These are phyloP conservation scores for Scedosporium apiospermum DNA, from an alignment of 2,329 filamentous ascomycete species.

Conservation along the genomic window DNA sequence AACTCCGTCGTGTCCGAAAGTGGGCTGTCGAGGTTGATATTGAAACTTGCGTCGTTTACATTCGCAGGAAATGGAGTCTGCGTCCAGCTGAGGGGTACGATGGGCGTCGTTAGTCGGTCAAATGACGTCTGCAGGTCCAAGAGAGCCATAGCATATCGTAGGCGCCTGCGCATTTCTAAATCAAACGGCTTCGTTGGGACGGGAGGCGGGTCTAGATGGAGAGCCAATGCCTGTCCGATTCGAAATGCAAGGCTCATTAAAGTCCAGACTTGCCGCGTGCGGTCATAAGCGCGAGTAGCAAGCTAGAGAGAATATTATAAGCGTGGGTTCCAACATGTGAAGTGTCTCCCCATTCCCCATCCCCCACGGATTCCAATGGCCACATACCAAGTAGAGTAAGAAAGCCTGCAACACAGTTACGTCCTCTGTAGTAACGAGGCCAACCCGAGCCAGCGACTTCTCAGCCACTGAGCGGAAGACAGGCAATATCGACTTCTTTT, in stretches of 20 bases:
- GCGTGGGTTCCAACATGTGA: too few species aligned
- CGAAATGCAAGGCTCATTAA: constrained; percentile 11
- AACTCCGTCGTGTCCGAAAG: not conserved
- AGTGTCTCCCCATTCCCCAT: too few species aligned
- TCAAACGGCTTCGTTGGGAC: constrained; percentile 36
- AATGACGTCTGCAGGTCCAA: constrained; percentile 32
- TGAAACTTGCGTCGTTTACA: not conserved
- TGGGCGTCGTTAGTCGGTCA: not conserved
- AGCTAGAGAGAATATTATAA: not conserved
- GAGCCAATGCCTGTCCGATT: constrained; percentile 12
- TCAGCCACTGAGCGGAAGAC: not conserved
- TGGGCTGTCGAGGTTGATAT: not conserved
- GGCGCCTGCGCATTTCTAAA: constrained; percentile 39
- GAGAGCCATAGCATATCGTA: constrained; percentile 47
- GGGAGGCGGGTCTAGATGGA: constrained; percentile 24
- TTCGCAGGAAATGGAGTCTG: constrained; percentile 1
- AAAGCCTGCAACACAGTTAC: constrained; percentile 11
- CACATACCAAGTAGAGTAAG: constrained; percentile 10
- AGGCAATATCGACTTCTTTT: not conserved
- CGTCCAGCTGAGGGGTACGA: not conserved
- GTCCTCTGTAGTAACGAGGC: constrained; percentile 9
- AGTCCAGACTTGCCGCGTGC: constrained; percentile 6
- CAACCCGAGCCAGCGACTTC: not conserved
- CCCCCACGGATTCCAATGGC: too few species aligned
- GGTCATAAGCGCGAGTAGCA: constrained; percentile 5